Base-by-base conservation (phyloP, 208 protist genomes). In the Crithidia fasciculata region DNA sequence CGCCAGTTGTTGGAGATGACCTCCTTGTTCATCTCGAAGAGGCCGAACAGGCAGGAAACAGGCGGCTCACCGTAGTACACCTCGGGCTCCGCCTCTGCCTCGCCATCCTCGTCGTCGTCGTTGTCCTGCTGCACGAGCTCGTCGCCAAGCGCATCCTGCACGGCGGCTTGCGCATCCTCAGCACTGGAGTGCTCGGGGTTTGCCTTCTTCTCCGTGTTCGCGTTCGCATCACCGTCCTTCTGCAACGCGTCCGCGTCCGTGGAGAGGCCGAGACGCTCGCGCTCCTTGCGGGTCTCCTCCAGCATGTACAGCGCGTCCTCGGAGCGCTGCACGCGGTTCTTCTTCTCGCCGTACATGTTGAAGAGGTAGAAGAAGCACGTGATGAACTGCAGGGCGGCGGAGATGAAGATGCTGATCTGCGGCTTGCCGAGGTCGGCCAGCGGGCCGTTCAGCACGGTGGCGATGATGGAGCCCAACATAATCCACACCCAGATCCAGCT, bases 261-360 rank as follows among this genome's bases (percentile, higher is more conserved):
- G 18, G 18, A 47, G 7, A 74, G n/a, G 12, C 69, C 69, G 2
- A 75, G 69, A 8, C 69, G 67, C 67, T 78, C 72, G 37, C 67
- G 71, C 58, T 84, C 78, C 70, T 74, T 65, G 67, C 73, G 58
- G 37, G 72, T 44, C 62, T 81, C 61, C 28, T 74, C 63, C 56
- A 78, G 76, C 7, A 83, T 49, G 12, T 82, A 72, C 57, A 75
- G 44, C 36, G 58, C 64, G 73, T 91, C 85, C 55, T 85, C 79
- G n/a, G 53, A 39, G 57, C 86, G 86, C 45, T 89, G 82, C 57
- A 76, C 78, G 39, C 72, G 76, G 72, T 94, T 92, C 53, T 19
- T 74, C 57, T 79, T 58, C 87, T 94, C 89, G 6, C 72, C 89
- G 67, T 88, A 87, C 82, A 72, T 82, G 81, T 94, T 94, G 62